Evolutionary conservation across 306 rosid species (phyloP), one percentile per base, ranked within the genome.

Genomic region (Casuarina glauca): DNA sequence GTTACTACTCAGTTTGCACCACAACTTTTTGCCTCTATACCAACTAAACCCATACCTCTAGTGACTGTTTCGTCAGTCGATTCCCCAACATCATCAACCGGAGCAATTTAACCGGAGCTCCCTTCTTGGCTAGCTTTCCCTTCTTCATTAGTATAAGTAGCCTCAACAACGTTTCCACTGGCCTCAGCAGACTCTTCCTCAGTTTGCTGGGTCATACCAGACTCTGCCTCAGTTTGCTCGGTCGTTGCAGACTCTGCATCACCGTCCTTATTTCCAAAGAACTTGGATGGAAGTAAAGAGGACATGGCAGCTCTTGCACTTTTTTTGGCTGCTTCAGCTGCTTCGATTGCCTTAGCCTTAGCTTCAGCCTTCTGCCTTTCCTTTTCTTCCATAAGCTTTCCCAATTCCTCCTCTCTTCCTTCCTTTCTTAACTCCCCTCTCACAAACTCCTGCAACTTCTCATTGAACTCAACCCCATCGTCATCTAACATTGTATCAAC

Each of bases 321-420:
- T 85, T 88, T 89, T 81, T 91, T 95, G 58, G 96, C 96, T 57
- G 97, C 96, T 84, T 95, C 99, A 0, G 97, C 97, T 1, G 92
- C 99, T 85, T 93, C 99, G 11, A 67, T 81, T 81, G 93, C 99
- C 90, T 89, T 93, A 2, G 99, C 99, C 90, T 95, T 95, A 0
- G 93, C 94, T 82, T 95, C 99, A 52, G 99, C 97, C 82, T 88
- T 93, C 89, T 74, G 84, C 85, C 97, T 88, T 77, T 91, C 97
- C 84, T 95, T 95, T 87, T 91, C 99, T 82, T 95, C 99, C 86
- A 93, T 91, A 72, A 93, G 81, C 79, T 93, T 92, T 41, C 75
- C 78, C 85, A 95, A 78, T 2, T 95, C 97, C 16, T 86, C 99
- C 75, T 93, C 99, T 73, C 93, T 89, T 76, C 93, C 96, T 48